Evolutionary conservation across 2,329 filamentous ascomycete genomes (phyloP), one percentile per base, ranked within the genome.

Genomic region (Didymella lethalis): DNA sequence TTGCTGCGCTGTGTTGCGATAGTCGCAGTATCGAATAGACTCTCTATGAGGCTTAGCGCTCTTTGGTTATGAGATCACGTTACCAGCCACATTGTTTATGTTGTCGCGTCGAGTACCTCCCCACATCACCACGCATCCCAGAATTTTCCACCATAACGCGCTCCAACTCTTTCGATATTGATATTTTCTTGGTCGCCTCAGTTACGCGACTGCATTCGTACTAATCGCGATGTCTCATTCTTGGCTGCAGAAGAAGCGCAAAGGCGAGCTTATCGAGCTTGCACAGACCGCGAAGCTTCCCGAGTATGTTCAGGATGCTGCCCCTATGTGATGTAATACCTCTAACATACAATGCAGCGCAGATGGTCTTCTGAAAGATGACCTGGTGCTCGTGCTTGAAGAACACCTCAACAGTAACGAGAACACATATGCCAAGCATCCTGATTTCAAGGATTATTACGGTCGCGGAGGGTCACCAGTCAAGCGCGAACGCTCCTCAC

Each of bases 171-270:
- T 64, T 69, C 31, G 7, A 56, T 57, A 51, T 56, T 57, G 56
- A 61, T 52, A 65, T 62, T 59, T 54, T 61, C 56, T 48, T 67
- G 66, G 77, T 85, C 83, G 83, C 84, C 78, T 79, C 71, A 65
- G 60, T 71, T 74, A 74, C 79, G 82, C 82, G 81, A 84, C 77
- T 64, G 65, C 64, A 71, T 71, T 57, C 49, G 67, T 75, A 70
- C 63, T 70, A 72, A 61, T 62, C 69, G 84, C 75, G 69, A 91
- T 91, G 88, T 87, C 74, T 45, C 63, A 87, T 62, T 86, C 87
- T 68, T 96, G 90, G 87, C 84, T 97, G 75, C 86, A 88, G 78
- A 85, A 85, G 77, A 90, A 95, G 84, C 89, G 90, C 82, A 96
- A 96, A 84, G 84, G 83, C 69, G 91, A 94, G 65, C 85, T 97